These are phyloP conservation scores for Pinus albicaulis DNA, from an alignment of 75 land plant species.

Conservation along the genomic window DNA sequence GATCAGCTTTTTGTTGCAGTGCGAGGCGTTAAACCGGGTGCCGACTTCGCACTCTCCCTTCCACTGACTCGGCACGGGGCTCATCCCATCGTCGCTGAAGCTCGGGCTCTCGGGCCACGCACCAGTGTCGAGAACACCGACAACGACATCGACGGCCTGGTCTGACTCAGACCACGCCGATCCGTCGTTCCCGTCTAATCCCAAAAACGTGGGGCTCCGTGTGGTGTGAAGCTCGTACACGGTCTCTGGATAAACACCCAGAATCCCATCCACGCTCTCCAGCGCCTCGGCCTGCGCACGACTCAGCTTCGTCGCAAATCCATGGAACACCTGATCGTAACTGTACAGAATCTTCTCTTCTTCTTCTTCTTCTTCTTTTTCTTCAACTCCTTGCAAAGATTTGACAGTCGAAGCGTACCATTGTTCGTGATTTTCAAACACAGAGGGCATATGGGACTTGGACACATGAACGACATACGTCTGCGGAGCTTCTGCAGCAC, in stretches of 20 bases:
- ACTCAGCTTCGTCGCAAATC: conserved; percentile 64
- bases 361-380: conserved; percentile 5
- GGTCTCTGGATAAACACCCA: conserved; percentile 34
- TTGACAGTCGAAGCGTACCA: conserved; percentile 63
- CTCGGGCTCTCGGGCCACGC: conserved; percentile 74
- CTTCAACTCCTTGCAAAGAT: conserved; percentile 14
- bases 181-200: conserved; percentile 19
- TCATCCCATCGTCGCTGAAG: conserved; percentile 55
- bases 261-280: conserved; percentile 37
- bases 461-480: conserved; percentile 68
- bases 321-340: conserved; percentile 68
- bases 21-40: conserved; percentile 18
- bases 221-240: conserved; percentile 48
- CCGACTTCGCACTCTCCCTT: conserved; percentile 63
- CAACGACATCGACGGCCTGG: conserved; percentile 65
- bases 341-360: conserved; percentile 38
- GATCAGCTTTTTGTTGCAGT: conserved; percentile 72
- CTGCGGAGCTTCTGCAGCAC: not conserved
- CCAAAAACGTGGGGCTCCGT: conserved; percentile 42
- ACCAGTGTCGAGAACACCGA: conserved; percentile 83
- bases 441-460: conserved; percentile 39
- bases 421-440: conserved; percentile 35
- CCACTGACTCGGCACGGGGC: conserved; percentile 52
- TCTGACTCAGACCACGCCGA: conserved; percentile 64
- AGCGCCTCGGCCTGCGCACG: conserved; percentile 41